Percentiles rank a stretch among this genome's conserved stretches.
These are phyloP conservation scores for Lodderomyces metapsilosis DNA, from an alignment of 1,139 yeast species.

Conservation along the genomic window DNA sequence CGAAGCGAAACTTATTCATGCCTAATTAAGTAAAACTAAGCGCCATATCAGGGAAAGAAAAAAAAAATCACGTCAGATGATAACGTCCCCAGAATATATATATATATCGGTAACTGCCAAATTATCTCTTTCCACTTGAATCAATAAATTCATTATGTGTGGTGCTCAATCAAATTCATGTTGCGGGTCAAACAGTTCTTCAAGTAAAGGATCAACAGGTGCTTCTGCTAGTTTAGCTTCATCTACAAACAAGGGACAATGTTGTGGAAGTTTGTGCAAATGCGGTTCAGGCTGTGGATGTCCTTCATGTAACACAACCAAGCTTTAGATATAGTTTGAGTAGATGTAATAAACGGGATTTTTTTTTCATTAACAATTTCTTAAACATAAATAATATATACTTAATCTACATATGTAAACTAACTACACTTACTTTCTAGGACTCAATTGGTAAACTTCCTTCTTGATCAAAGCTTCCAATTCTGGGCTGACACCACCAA, in stretches of 20 bases:
- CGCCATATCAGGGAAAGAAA: background rate
- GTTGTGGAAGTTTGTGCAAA: slow-evolving; percentile 43
- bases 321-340: slow-evolving; percentile 21
- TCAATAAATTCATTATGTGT: slow-evolving; percentile 19
- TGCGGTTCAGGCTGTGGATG: slow-evolving; percentile 44
- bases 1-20: background rate
- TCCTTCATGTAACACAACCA: slow-evolving; percentile 41
- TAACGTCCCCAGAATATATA: background rate
- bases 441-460: slow-evolving; percentile 57
- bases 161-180: slow-evolving; percentile 17
- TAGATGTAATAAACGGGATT: no score
- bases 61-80: background rate
- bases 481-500: slow-evolving; percentile 66
- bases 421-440: slow-evolving; percentile 38
- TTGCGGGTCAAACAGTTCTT: slow-evolving; percentile 2
- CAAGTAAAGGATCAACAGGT: background rate
- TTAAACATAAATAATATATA: slow-evolving; percentile 4
- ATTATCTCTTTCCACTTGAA: background rate
- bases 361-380: no score
- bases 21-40: background rate
- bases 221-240: slow-evolving; percentile 16
- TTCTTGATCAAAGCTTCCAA: slow-evolving; percentile 60
- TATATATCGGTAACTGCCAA: background rate
- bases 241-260: slow-evolving; percentile 11
- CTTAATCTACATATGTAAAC: slow-evolving; percentile 1